Percentiles rank a stretch among this genome's conserved stretches.
These are phyloP conservation scores for Extremus antarcticus DNA, from an alignment of 495 filamentous ascomycete genomes.

Conservation along the genomic window DNA sequence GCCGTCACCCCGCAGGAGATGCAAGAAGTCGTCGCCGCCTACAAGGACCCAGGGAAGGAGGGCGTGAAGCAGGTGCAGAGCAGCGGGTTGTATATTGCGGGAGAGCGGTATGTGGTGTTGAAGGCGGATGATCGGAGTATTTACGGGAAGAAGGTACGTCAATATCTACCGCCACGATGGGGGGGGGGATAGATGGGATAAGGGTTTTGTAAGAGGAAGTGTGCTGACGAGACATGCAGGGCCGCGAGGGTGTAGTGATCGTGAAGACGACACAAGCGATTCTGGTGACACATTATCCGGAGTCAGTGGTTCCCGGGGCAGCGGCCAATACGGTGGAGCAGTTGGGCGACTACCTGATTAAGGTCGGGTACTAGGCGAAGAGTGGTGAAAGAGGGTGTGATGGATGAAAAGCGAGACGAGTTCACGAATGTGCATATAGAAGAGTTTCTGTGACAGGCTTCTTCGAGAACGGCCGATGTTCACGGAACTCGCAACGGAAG, in stretches of 20 bases:
- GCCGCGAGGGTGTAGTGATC: slow-evolving; percentile 66
- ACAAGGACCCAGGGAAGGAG: slow-evolving; percentile 34
- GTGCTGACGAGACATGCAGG: slow-evolving; percentile 38
- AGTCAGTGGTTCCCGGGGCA: slow-evolving; percentile 53
- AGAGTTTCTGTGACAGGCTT: not conserved
- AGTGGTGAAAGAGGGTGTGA: not conserved
- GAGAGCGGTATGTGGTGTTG: slow-evolving; percentile 61
- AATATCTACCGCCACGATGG: not conserved
- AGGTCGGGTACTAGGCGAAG: slow-evolving; percentile 50
- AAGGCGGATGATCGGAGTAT: slow-evolving; percentile 65
- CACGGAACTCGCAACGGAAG: not conserved
- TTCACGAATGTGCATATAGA: not conserved
- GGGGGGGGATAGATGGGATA: not conserved
- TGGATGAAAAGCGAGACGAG: not conserved
- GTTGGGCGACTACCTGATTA: slow-evolving; percentile 64
- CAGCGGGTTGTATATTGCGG: slow-evolving; percentile 59
- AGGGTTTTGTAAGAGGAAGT: not conserved
- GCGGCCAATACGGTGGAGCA: slow-evolving; percentile 54
- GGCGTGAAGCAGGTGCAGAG: slow-evolving; percentile 35
- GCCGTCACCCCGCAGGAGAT: slow-evolving; percentile 51
- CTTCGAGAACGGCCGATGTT: not conserved
- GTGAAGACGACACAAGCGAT: slow-evolving; percentile 77
- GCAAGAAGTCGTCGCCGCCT: slow-evolving; percentile 41
- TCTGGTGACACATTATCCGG: slow-evolving; percentile 75
- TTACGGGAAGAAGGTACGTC: slow-evolving; percentile 75